A percentile compares a stretch with the other conserved stretches of the same genome.
phyloP scores from a whole-genome alignment of 495 filamentous ascomycete genomes.

The Acidomyces sp. region DNA sequence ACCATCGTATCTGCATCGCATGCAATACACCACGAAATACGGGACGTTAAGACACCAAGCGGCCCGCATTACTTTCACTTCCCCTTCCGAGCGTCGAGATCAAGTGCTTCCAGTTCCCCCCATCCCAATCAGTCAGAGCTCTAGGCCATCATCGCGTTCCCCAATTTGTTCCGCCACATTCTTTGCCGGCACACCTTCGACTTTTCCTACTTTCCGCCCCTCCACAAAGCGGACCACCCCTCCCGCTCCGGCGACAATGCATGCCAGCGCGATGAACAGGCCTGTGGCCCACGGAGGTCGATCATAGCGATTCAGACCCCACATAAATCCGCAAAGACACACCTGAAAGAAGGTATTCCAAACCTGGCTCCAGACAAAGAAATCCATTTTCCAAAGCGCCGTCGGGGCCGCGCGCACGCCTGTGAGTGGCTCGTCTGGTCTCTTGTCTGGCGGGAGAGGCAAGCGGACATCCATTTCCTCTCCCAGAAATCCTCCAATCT shows the following conservation, averaged over 20 bases:
- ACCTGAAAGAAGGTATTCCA: conserved; percentile 64
- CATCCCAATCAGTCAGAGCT: no score
- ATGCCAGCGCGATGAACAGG: conserved; percentile 56
- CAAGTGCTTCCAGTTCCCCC: no score
- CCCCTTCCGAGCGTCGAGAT: no score
- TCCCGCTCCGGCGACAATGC: conserved; percentile 51
- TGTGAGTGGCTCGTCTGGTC: conserved; percentile 45
- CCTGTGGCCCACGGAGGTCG: conserved; percentile 65
- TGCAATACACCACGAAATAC: no score
- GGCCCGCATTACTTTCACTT: no score
- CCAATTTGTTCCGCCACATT: conserved; percentile 1
- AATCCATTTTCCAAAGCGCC: conserved; percentile 61
- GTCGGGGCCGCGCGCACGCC: conserved; percentile 54
- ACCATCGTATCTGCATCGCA: no score
- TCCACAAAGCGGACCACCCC: conserved; percentile 58
- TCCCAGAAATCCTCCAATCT: not conserved
- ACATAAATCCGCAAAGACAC: conserved; percentile 64
- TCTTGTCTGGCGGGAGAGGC: conserved; percentile 43
- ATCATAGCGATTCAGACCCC: conserved; percentile 55
- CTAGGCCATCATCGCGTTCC: no score
- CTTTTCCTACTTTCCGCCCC: conserved; percentile 46
- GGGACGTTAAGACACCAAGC: no score
- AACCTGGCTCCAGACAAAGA: conserved; percentile 62
- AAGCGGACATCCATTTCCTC: conserved; percentile 33
- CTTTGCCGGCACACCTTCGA: conserved; percentile 43